Evolutionary conservation across 306 rosid genomes (phyloP).

Genomic region (Trichosanthes cucumerina): DNA sequence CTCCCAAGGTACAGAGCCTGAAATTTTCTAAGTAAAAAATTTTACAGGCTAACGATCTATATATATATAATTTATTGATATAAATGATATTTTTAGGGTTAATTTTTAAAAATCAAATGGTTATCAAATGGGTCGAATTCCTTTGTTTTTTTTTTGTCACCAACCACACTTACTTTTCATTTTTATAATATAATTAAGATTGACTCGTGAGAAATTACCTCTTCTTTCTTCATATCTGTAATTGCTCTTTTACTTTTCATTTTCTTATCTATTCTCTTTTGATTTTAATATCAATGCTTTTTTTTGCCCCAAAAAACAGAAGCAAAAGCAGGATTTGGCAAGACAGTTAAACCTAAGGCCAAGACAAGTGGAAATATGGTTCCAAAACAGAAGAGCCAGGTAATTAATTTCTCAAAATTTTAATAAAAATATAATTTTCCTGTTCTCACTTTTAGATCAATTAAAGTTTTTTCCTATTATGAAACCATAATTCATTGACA

Average conservation of each 20-base stretch:
- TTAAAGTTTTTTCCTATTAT: background rate
- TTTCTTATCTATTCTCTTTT: background rate
- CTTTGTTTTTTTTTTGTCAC: too few species aligned
- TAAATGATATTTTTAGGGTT: too few species aligned
- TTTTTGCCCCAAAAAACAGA: conserved; percentile 26
- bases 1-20: too few species aligned
- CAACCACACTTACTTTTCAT: too few species aligned
- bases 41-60: too few species aligned
- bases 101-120: too few species aligned
- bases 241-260: background rate
- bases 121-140: too few species aligned
- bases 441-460: background rate
- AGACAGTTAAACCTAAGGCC: conserved; percentile 50
- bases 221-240: too few species aligned
- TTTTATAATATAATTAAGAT: too few species aligned
- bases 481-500: background rate
- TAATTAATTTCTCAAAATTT: background rate
- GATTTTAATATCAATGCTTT: background rate
- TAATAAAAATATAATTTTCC: background rate
- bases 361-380: conserved; percentile 97
- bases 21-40: too few species aligned
- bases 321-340: conserved; percentile 75
- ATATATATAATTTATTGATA: too few species aligned
- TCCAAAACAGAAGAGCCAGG: conserved; percentile 97
- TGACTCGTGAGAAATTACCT: too few species aligned